phyloP scores from a whole-genome alignment of 2,329 filamentous ascomycete genomes.

The Chalaropsis ovoidea region DNA sequence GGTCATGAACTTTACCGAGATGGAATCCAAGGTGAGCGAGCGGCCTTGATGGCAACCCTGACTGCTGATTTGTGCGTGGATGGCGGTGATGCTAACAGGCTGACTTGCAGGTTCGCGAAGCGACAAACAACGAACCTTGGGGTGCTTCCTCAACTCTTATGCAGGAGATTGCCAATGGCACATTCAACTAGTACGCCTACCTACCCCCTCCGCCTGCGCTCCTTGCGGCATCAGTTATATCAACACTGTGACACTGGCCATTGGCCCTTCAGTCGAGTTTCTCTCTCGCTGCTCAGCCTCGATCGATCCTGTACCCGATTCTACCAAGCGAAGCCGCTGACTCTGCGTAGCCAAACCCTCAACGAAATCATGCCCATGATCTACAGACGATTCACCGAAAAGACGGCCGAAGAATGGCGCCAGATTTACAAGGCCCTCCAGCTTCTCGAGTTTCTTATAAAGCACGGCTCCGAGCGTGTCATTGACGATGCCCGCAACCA shows the following conservation, averaged over 20 bases:
- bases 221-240: not conserved
- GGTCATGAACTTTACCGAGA: conserved; percentile 96
- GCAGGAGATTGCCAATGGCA: conserved; percentile 97
- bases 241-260: not conserved
- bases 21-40: conserved; percentile 57
- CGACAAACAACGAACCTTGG: conserved; percentile 98
- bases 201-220: not conserved
- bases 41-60: not conserved
- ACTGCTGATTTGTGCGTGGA: not conserved
- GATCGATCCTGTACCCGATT: not conserved
- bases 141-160: conserved; percentile 73
- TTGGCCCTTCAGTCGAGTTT: not conserved
- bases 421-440: conserved; percentile 99
- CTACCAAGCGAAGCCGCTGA: not conserved
- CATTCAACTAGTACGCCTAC: conserved; percentile 80
- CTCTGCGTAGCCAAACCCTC: conserved; percentile 62
- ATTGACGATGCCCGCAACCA: conserved; percentile 95
- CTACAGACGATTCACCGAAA: conserved; percentile 97
- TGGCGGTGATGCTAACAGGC: not conserved
- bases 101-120: conserved; percentile 68
- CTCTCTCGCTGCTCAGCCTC: not conserved
- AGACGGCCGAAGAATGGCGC: conserved; percentile 94
- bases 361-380: conserved; percentile 99
- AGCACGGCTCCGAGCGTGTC: conserved; percentile 94
- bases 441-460: conserved; percentile 91